Evolutionary conservation across 2,329 filamentous ascomycete genomes (phyloP).

Genomic region (Phoma sp.): DNA sequence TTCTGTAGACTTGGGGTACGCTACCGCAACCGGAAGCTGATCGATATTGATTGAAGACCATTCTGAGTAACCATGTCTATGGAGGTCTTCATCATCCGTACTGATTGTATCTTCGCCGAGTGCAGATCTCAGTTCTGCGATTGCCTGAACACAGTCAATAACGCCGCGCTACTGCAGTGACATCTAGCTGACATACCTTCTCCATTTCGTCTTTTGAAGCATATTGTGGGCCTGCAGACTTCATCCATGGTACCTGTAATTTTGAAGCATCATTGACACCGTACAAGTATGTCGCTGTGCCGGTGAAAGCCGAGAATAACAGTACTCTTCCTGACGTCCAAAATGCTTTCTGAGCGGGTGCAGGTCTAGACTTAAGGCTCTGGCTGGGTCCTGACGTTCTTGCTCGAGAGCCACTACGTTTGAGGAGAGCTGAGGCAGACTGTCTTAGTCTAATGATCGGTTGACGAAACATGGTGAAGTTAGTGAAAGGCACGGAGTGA

Average conservation of each 20-base stretch:
- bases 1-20: constrained; percentile 69
- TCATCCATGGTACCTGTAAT: constrained; percentile 38
- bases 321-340: constrained; percentile 59
- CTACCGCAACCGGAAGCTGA: constrained; percentile 68
- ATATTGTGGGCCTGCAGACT: constrained; percentile 51
- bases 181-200: constrained; percentile 45
- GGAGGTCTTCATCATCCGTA: constrained; percentile 69
- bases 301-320: constrained; percentile 58
- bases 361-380: constrained; percentile 27
- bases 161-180: background rate
- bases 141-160: constrained; percentile 54
- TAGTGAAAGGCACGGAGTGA: constrained; percentile 15
- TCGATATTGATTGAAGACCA: constrained; percentile 74
- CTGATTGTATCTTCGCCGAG: constrained; percentile 68
- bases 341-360: constrained; percentile 42
- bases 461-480: constrained; percentile 44
- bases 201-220: constrained; percentile 61
- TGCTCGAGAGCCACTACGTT: constrained; percentile 35
- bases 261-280: constrained; percentile 52
- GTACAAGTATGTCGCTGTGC: constrained; percentile 60
- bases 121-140: constrained; percentile 59
- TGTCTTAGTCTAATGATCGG: constrained; percentile 38
- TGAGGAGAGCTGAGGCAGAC: constrained; percentile 38
- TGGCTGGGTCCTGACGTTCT: constrained; percentile 37
- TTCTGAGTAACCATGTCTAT: constrained; percentile 72